These are phyloP conservation scores for Penicillium expansum DNA, from an alignment of 2,329 filamentous ascomycete genomes.

Conservation along the genomic window DNA sequence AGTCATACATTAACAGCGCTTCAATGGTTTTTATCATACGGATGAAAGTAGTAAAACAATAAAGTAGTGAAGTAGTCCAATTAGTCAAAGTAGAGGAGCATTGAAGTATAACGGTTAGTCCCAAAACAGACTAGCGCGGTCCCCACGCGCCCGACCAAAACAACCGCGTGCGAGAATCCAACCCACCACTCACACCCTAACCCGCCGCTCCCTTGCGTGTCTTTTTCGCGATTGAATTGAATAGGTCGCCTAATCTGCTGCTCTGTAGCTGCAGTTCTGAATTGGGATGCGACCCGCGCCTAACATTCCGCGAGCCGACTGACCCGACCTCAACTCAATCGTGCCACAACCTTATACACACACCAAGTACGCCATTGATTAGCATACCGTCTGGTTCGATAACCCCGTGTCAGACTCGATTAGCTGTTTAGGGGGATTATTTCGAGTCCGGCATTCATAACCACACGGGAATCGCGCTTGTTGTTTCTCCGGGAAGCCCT, in stretches of 20 bases:
- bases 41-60: not conserved
- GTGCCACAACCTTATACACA: conserved; percentile 6
- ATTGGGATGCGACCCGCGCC: conserved; percentile 9
- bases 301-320: conserved; percentile 6
- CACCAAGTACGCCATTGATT: not conserved
- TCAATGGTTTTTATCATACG: not conserved
- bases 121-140: conserved; percentile 34
- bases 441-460: not conserved
- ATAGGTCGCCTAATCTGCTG: conserved; percentile 3
- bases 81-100: not conserved
- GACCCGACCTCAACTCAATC: not conserved
- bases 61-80: not conserved
- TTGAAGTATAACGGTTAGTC: conserved; percentile 18
- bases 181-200: conserved; percentile 17
- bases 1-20: not conserved
- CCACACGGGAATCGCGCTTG: not conserved
- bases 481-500: conserved; percentile 2
- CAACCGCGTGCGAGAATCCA: conserved; percentile 37
- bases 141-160: conserved; percentile 43
- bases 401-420: not conserved
- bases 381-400: not conserved
- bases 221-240: not conserved
- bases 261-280: not conserved
- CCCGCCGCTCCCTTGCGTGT: conserved; percentile 21
- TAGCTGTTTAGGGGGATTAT: not conserved